Conservation (phyloP, 192 early-diverging fungal genomes). For the Funneliformis mosseae region DNA sequence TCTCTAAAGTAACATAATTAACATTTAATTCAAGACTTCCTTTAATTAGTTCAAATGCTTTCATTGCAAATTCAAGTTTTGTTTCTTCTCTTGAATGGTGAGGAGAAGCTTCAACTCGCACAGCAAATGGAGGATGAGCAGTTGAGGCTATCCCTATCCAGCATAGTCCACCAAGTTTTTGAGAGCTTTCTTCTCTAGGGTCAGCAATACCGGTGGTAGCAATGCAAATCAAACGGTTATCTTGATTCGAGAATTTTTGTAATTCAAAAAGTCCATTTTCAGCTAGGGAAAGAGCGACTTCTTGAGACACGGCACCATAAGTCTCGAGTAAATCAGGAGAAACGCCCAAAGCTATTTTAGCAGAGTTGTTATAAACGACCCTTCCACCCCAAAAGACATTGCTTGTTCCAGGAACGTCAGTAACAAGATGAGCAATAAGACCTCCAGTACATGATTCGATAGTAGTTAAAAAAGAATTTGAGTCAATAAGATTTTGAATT, state of each 20-base stretch:
- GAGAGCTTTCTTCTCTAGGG: background rate
- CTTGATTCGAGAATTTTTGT: background rate
- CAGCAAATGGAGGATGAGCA: background rate
- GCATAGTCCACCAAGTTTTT: background rate
- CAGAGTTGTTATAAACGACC: background rate
- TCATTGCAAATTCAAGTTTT: background rate
- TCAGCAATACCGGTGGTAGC: background rate
- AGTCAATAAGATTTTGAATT: background rate
- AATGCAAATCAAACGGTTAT: background rate
- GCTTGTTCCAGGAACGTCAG: slow-evolving; percentile 1
- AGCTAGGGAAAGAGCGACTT: background rate
- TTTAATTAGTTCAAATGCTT: background rate
- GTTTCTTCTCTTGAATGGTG: slow-evolving; percentile 1
- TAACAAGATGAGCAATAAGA: background rate
- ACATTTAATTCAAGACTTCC: no score
- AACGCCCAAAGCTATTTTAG: background rate
- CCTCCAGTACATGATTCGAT: slow-evolving; percentile 5
- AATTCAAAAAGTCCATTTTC: background rate
- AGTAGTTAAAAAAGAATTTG: background rate
- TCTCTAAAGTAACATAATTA: no score
- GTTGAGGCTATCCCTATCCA: background rate
- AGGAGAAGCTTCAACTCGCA: background rate
- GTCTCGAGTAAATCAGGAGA: background rate
- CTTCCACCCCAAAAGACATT: slow-evolving; percentile 1
- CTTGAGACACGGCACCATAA: background rate